These are phyloP conservation scores for Hypoxylon sp. DNA, from an alignment of 2,329 filamentous ascomycete genomes.

Conservation along the genomic window DNA sequence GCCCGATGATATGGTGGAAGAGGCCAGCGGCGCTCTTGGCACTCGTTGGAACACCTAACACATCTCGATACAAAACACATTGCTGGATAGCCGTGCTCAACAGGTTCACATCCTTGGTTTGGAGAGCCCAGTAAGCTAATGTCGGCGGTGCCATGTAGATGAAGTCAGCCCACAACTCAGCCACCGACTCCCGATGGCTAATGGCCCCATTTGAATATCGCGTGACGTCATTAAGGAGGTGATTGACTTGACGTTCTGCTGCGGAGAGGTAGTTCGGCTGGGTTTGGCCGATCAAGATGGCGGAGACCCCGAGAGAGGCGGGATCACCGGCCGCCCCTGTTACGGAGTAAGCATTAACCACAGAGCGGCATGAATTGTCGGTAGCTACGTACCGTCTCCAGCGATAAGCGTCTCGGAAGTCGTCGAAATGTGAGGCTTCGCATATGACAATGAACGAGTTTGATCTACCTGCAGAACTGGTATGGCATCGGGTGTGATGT, in stretches of 20 bases:
- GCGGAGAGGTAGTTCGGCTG: slow-evolving; percentile 53
- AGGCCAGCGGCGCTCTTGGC: slow-evolving; percentile 48
- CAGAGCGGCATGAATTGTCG: background rate
- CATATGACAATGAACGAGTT: slow-evolving; percentile 45
- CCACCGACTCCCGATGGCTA: slow-evolving; percentile 58
- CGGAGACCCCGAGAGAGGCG: slow-evolving; percentile 59
- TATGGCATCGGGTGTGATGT: slow-evolving; percentile 53
- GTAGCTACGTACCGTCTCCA: slow-evolving; percentile 42
- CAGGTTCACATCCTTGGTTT: slow-evolving; percentile 52
- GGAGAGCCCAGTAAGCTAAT: slow-evolving; percentile 61
- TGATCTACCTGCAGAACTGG: slow-evolving; percentile 51
- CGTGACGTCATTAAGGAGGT: slow-evolving; percentile 57
- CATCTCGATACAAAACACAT: slow-evolving; percentile 57
- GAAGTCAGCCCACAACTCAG: slow-evolving; percentile 64
- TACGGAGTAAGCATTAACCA: slow-evolving; percentile 3
- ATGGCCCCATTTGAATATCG: slow-evolving; percentile 62
- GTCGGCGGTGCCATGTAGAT: slow-evolving; percentile 65
- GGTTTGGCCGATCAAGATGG: slow-evolving; percentile 58
- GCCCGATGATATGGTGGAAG: slow-evolving; percentile 62
- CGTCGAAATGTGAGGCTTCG: slow-evolving; percentile 45
- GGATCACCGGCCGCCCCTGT: slow-evolving; percentile 59
- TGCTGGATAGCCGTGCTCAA: slow-evolving; percentile 57
- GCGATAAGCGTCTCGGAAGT: slow-evolving; percentile 44
- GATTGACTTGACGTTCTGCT: slow-evolving; percentile 57
- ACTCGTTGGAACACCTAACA: slow-evolving; percentile 52